Evolutionary conservation across 1,284 basidiomycete species (phyloP).

Genomic region (Pseudozyma hubeiensis): DNA sequence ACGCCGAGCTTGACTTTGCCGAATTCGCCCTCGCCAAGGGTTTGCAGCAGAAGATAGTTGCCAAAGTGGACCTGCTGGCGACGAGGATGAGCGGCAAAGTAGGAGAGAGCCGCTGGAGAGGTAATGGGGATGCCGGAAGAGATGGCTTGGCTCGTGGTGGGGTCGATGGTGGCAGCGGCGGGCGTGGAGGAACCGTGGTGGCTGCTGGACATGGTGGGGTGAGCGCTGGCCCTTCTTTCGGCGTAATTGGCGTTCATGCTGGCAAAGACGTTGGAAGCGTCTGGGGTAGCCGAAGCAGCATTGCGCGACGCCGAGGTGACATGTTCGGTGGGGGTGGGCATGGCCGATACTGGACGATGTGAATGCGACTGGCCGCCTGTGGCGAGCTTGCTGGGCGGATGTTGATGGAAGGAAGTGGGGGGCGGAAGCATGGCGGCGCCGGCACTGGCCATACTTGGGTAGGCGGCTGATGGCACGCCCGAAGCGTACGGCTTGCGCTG

Average conservation of each 20-base stretch:
- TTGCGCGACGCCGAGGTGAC: conserved; percentile 18
- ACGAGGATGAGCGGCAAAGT: conserved; percentile 68
- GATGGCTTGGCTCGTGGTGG: conserved; percentile 55
- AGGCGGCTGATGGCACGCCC: conserved; percentile 21
- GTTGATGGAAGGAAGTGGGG: conserved; percentile 27
- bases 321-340: conserved; percentile 56
- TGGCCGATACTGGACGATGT: conserved; percentile 62
- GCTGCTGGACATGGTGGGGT: conserved; percentile 56
- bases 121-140: conserved; percentile 62
- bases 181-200: conserved; percentile 10
- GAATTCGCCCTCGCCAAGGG: conserved; percentile 89
- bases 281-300: conserved; percentile 10
- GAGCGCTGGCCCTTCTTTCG: conserved; percentile 63
- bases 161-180: conserved; percentile 35
- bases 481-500: conserved; percentile 18
- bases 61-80: conserved; percentile 69
- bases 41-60: conserved; percentile 67
- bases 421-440: conserved; percentile 35
- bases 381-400: conserved; percentile 55
- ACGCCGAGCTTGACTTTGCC: conserved; percentile 99
- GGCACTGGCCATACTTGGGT: conserved; percentile 45
- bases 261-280: conserved; percentile 43
- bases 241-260: conserved; percentile 49
- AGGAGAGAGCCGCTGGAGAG: conserved; percentile 65
- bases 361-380: conserved; percentile 61